Conservation (phyloP, 2,329 filamentous ascomycete genomes). For the Remersonia thermophila region DNA sequence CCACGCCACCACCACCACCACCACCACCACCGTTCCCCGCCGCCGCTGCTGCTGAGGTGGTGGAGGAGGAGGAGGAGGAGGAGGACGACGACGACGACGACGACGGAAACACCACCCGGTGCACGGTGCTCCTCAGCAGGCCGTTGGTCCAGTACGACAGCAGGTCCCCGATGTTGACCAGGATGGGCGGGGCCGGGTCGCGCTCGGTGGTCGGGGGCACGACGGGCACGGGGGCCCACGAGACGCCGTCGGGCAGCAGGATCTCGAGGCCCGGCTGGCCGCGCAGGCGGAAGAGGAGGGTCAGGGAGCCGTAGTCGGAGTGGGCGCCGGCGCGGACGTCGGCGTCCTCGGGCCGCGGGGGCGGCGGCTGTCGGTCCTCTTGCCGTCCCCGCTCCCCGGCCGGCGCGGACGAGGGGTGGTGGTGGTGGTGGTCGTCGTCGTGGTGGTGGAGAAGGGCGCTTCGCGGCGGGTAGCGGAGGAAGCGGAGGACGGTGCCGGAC, state of each 20-base stretch:
- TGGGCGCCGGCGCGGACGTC: constrained; percentile 85
- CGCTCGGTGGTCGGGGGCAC: constrained; percentile 45
- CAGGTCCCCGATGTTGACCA: constrained; percentile 64
- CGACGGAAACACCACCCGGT: constrained; percentile 64
- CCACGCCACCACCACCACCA: constrained; percentile 15
- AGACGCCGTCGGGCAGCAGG: constrained; percentile 39
- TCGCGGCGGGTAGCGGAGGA: constrained; percentile 60
- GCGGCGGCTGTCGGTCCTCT: too few species aligned
- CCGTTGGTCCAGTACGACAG: constrained; percentile 84
- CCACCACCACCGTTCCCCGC: too few species aligned
- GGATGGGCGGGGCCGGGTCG: constrained; percentile 56
- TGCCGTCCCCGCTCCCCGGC: constrained; percentile 23
- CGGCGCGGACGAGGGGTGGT: too few species aligned
- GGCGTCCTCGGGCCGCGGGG: constrained; percentile 27
- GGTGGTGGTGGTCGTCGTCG: too few species aligned
- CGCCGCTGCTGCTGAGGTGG: too few species aligned
- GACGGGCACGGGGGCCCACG: constrained; percentile 56
- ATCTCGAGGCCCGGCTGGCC: constrained; percentile 84
- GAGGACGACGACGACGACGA: neutral
- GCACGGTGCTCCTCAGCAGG: constrained; percentile 74
- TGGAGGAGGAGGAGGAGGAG: too few species aligned
- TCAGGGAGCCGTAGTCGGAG: constrained; percentile 68
- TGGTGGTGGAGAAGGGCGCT: too few species aligned
- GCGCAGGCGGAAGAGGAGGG: constrained; percentile 71
- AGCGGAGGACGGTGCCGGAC: constrained; percentile 50